Conservation (phyloP, 192 early-diverging fungal genomes). For the Allomyces macrogynus region DNA sequence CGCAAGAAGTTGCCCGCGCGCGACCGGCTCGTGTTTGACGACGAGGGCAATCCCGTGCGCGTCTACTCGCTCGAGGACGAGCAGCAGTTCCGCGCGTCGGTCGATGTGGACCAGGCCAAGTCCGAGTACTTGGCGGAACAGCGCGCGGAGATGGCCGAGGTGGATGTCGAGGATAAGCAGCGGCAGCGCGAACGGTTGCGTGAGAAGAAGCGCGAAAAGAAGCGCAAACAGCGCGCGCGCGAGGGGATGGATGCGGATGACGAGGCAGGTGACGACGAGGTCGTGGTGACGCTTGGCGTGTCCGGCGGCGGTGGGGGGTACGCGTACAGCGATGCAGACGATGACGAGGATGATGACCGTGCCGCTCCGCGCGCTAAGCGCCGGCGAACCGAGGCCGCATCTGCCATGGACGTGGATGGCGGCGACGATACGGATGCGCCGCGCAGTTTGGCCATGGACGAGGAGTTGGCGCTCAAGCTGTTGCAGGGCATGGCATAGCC, state of each 20-base stretch:
- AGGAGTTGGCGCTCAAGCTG: not conserved
- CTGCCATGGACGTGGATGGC: no score
- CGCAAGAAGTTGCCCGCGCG: constrained; percentile 47
- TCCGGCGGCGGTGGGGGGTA: not conserved
- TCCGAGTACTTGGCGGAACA: constrained; percentile 50
- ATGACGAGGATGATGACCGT: not conserved
- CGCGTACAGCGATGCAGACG: not conserved
- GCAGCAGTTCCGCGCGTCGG: constrained; percentile 53
- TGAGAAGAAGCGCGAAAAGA: constrained; percentile 50
- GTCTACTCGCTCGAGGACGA: constrained; percentile 65
- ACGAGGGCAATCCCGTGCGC: constrained; percentile 63
- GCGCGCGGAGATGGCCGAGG: constrained; percentile 42
- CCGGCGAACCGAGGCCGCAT: not conserved
- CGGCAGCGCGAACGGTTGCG: constrained; percentile 37
- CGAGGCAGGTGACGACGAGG: not conserved
- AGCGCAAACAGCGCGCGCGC: constrained; percentile 13
- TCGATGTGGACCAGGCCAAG: constrained; percentile 38
- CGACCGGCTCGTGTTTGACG: constrained; percentile 74
- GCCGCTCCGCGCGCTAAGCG: not conserved
- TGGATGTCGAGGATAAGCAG: constrained; percentile 60
- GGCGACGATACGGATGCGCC: no score
- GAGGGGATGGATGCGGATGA: constrained; percentile 8
- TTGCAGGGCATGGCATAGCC: not conserved
- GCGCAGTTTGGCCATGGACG: not conserved
- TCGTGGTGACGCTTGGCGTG: not conserved